Evolutionary conservation across 2,329 filamentous ascomycete genomes (phyloP).

Genomic region (Fusarium tricinctum): DNA sequence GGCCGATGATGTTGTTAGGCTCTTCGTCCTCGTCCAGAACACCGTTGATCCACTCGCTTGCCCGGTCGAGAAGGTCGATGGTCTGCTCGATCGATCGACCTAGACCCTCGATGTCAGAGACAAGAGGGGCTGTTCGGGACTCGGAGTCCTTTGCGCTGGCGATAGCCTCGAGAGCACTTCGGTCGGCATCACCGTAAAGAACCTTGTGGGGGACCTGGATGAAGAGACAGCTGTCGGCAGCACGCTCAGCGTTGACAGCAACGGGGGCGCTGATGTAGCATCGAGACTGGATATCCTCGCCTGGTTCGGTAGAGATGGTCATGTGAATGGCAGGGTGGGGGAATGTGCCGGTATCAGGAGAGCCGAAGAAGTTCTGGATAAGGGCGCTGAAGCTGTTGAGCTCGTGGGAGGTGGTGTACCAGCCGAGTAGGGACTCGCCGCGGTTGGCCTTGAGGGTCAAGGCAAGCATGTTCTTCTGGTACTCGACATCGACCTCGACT

Average conservation of each 20-base stretch:
- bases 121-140: conserved; percentile 77
- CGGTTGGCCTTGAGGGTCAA: conserved; percentile 95
- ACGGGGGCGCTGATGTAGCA: conserved; percentile 97
- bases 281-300: conserved; percentile 88
- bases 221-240: conserved; percentile 96
- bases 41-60: conserved; percentile 91
- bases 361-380: conserved; percentile 98
- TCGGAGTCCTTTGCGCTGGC: conserved; percentile 85
- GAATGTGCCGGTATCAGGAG: conserved; percentile 96
- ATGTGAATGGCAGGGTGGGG: conserved; percentile 98
- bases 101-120: conserved; percentile 90
- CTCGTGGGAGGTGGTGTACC: conserved; percentile 98
- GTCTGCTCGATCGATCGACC: conserved; percentile 90
- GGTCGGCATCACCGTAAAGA: conserved; percentile 82
- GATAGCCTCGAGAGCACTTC: conserved; percentile 81
- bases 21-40: conserved; percentile 94
- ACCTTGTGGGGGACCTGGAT: conserved; percentile 97
- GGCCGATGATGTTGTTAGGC: conserved; percentile 91
- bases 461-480: conserved; percentile 99
- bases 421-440: conserved; percentile 93
- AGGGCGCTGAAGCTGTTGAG: conserved; percentile 98
- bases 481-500: conserved; percentile 99
- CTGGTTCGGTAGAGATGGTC: conserved; percentile 91
- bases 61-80: conserved; percentile 88
- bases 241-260: conserved; percentile 93